These are phyloP conservation scores for Ustilago trichophora DNA, from an alignment of 1,284 basidiomycete genomes.

Conservation along the genomic window DNA sequence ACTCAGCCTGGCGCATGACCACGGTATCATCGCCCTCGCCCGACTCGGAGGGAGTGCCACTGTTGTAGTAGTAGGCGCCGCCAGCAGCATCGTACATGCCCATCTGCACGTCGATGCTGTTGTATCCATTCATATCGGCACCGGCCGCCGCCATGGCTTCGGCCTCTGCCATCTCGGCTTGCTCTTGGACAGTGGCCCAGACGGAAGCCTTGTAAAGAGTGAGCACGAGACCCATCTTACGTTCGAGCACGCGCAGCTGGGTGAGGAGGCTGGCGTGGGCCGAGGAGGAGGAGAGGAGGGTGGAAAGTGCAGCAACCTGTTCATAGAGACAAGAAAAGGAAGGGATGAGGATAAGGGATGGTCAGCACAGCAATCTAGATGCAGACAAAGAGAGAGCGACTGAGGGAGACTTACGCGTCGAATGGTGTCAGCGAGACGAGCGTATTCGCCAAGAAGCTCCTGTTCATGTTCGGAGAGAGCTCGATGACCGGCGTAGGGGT, in stretches of 20 bases:
- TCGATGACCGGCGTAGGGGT: constrained; percentile 61
- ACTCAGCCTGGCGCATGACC: constrained; percentile 33
- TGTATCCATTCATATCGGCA: constrained; percentile 17
- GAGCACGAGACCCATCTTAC: constrained; percentile 85
- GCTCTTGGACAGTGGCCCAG: constrained; percentile 91
- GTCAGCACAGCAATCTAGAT: no score
- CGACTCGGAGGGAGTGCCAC: constrained; percentile 5
- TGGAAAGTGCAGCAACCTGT: constrained; percentile 64
- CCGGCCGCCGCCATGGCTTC: constrained; percentile 42
- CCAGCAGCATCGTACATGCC: constrained; percentile 11
- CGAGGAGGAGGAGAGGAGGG: constrained; percentile 69
- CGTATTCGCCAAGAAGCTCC: constrained; percentile 62
- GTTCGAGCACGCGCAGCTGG: constrained; percentile 82
- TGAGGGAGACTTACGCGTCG: constrained; percentile 48
- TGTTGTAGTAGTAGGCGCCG: constrained; percentile 12
- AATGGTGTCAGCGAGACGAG: constrained; percentile 58
- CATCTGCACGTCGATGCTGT: constrained; percentile 20
- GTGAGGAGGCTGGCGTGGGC: constrained; percentile 81
- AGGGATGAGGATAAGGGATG: no score
- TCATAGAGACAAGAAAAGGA: no score
- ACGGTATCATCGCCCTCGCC: constrained; percentile 37
- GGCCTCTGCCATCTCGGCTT: constrained; percentile 72
- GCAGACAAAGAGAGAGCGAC: no score
- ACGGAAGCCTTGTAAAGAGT: constrained; percentile 89
- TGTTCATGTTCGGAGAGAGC: constrained; percentile 52